Conservation (phyloP, 2,329 filamentous ascomycete species). For the Aspergillus fijiensis region DNA sequence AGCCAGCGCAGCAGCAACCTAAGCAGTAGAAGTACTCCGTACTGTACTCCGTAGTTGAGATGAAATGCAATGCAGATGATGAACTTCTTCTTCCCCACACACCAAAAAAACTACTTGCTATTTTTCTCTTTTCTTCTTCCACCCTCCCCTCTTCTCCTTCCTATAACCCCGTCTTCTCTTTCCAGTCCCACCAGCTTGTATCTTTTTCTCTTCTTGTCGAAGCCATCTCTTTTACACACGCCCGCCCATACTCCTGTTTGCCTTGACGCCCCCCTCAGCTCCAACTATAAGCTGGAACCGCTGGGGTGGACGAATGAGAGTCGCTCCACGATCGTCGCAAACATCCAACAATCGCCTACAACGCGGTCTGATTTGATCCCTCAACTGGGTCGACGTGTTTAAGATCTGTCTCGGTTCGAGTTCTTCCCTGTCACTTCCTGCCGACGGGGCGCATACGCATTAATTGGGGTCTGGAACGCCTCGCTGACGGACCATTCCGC, state of each 20-base stretch:
- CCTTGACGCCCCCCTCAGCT: neutral
- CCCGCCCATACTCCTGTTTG: neutral
- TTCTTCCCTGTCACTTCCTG: too few species aligned
- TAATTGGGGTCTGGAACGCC: too few species aligned
- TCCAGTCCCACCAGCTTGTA: neutral
- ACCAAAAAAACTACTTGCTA: neutral
- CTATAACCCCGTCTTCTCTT: neutral
- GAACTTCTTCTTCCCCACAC: neutral
- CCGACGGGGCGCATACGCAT: too few species aligned
- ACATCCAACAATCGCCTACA: neutral
- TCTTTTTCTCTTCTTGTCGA: neutral
- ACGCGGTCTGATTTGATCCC: neutral
- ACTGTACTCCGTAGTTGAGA: neutral
- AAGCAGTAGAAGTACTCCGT: too few species aligned
- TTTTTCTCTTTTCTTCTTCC: neutral
- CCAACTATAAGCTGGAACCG: conserved; percentile 22
- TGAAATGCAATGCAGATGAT: neutral
- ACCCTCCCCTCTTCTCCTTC: neutral
- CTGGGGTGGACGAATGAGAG: conserved; percentile 20
- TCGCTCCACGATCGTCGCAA: conserved; percentile 12
- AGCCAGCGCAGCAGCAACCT: conserved; percentile 24
- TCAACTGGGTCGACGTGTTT: neutral
- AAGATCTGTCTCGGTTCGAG: conserved; percentile 1
- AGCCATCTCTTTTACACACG: too few species aligned
- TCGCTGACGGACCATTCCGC: too few species aligned